phyloP scores from a whole-genome alignment of 495 filamentous ascomycete genomes.

The Chaetomidium leptoderma region DNA sequence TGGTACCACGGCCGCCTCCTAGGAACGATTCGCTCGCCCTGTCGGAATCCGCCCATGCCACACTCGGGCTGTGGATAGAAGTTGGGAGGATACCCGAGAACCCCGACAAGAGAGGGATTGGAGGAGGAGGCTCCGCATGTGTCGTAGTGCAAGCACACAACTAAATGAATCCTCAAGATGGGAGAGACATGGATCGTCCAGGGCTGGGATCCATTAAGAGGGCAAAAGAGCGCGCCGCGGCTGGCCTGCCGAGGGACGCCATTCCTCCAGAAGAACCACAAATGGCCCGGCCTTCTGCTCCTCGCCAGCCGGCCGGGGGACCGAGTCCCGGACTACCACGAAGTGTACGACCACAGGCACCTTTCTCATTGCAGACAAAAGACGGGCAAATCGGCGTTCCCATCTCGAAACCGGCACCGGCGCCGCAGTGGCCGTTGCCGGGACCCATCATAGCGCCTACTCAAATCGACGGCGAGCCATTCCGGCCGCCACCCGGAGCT shows the following conservation, averaged over 20 bases:
- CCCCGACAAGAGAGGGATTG: slow-evolving; percentile 17
- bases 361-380: slow-evolving; percentile 36
- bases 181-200: slow-evolving; percentile 42
- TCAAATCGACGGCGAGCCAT: slow-evolving; percentile 36
- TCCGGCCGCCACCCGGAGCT: slow-evolving; percentile 47
- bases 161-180: slow-evolving; percentile 53
- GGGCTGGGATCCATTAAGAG: slow-evolving; percentile 43
- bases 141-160: slow-evolving; percentile 23
- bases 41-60: slow-evolving; percentile 27
- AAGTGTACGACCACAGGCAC: slow-evolving; percentile 34
- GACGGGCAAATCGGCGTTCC: slow-evolving; percentile 45
- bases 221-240: slow-evolving; percentile 44
- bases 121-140: slow-evolving; percentile 21
- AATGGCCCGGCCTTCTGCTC: slow-evolving; percentile 47
- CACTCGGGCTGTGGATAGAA: slow-evolving; percentile 20
- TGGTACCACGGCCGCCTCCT: slow-evolving; percentile 5
- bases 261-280: slow-evolving; percentile 40
- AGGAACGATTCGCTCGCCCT: slow-evolving; percentile 23
- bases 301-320: slow-evolving; percentile 31
- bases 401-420: slow-evolving; percentile 50
- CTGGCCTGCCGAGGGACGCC: slow-evolving; percentile 25
- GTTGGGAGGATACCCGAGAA: slow-evolving; percentile 24
- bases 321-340: slow-evolving; percentile 29
- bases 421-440: slow-evolving; percentile 53
- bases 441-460: slow-evolving; percentile 42